Evolutionary conservation across 208 protist species (phyloP), one percentile per base, ranked within the genome.

Genomic region (Acanthamoeba rhysodes): DNA sequence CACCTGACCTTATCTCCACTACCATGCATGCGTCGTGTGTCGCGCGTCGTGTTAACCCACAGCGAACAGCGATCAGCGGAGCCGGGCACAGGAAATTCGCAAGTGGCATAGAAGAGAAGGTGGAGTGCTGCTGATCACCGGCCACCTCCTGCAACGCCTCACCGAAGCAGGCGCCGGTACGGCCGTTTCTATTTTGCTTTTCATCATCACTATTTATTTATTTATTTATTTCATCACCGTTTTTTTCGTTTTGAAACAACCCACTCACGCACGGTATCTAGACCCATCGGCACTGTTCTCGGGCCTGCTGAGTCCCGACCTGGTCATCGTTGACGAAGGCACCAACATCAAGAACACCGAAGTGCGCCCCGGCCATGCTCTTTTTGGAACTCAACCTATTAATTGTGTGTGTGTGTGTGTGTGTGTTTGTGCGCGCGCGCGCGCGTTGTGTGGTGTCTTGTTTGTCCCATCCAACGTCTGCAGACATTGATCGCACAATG

Each of bases 261-360:
- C 27, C 70, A 48, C 37, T 3, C 2, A 12, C 37, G 32, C 22
- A 10, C 74, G n/a, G 10, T 4, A 6, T 22, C 6, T 34, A 88
- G 50, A 64, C 22, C 59, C 29, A 37, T 45, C 22, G 8, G 16
- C 45, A 12, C 14, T 12, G 9, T 55, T n/a, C 29, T 27, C 5
- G 6, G 76, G 45, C 53, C 24, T 85, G 48, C 76, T 59, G 4
- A 0, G 41, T 3, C 80, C 80, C 10, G 80, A 88, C n/a, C 29
- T 88, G 22, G 48, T 88, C 6, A 64, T 88, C 50, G 48, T 88
- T 9, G 80, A 88, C 50, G 80, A 88, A 64, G 80, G 80, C 24
- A 88, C 80, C 80, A 64, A 64, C 50, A 32, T 88, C 29, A 88
- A 88, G 50, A 88, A 88, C n/a, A 57, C 50, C 18, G 22, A 57